A percentile compares a stretch with the other conserved stretches of the same genome.
These are phyloP conservation scores for Fragilariopsis cylindrus DNA, from an alignment of 108 stramenopile species.

Conservation along the genomic window DNA sequence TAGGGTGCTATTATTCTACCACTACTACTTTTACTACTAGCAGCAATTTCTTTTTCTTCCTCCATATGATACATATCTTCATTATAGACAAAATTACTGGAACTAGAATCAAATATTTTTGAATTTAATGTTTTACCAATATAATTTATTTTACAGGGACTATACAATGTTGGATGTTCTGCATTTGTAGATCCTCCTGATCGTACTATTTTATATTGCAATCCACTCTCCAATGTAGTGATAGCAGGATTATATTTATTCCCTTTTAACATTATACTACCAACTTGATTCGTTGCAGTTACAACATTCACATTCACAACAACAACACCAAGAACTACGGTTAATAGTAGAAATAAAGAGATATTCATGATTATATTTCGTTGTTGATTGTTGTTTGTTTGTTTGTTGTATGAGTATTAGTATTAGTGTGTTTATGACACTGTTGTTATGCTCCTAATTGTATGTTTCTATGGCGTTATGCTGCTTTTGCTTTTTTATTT, in stretches of 20 bases:
- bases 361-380: no score
- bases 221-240: slow-evolving; percentile 47
- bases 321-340: no score
- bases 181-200: slow-evolving; percentile 15
- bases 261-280: slow-evolving; percentile 66
- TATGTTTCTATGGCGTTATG: no score
- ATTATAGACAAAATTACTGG: no score
- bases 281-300: slow-evolving; percentile 69
- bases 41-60: no score
- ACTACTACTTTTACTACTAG: slow-evolving; percentile 58
- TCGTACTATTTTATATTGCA: slow-evolving; percentile 85
- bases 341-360: no score
- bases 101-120: slow-evolving; percentile 83
- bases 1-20: slow-evolving; percentile 88
- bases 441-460: no score
- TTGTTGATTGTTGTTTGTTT: no score
- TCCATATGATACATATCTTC: no score
- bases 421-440: no score
- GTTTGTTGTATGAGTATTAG: no score
- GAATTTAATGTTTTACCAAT: slow-evolving; percentile 87
- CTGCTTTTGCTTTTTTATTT: no score
- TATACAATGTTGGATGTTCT: slow-evolving; percentile 56
- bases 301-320: background rate
- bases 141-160: slow-evolving; percentile 88
- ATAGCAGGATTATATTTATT: slow-evolving; percentile 79